Base-by-base conservation (phyloP, 257 asterid genomes). In the Solanum tarapatanum region DNA sequence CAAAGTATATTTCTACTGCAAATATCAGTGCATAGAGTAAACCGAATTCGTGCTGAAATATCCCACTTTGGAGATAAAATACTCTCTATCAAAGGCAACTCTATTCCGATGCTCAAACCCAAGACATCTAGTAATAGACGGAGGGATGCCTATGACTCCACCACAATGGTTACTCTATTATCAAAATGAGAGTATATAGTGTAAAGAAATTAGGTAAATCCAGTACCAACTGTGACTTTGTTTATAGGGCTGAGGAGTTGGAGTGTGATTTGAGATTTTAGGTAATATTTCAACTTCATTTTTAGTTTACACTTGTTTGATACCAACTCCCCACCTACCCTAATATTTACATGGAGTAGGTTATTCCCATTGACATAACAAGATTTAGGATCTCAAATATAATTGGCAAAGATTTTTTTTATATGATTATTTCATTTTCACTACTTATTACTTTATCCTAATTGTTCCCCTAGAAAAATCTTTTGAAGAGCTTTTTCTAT, bases 251-350 rank as follows among this genome's bases (percentile, higher is more conserved):
- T 80, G 86, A 37, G 39, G 64, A 86, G 92, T 88, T 74, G 74
- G 84, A 11, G 74, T 83, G 24, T 82, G 23, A 84, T 82, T 80
- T 82, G 69, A 30, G 76, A 62, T 58, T 7, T 83, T 83, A 62
- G 90, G 88, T 84, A 60, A 80, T 32, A 86, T 69, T 84, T 91
- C 90, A 73, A 51, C 86, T 86, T 90, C 91, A 43, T 48, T 60
- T 60, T 68, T 90, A 87, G 86, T 88, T 86, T 37, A 76, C 64
- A 19, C 79, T 70, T 4, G 19, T 12, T 37, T 26, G 4, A 16
- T 75, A 12, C 62, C 26, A 41, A 45, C 75, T 21, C 39, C 30
- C 19, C 39, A 82, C 55, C 45, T 23, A 79, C 14, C 60, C 74
- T 58, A 41, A 35, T 79, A 32, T 26, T 48, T 37, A 26, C 28